Evolutionary conservation across 768 basidiomycete genomes (phyloP).

Genomic region (Neoboletus brunneissimus): DNA sequence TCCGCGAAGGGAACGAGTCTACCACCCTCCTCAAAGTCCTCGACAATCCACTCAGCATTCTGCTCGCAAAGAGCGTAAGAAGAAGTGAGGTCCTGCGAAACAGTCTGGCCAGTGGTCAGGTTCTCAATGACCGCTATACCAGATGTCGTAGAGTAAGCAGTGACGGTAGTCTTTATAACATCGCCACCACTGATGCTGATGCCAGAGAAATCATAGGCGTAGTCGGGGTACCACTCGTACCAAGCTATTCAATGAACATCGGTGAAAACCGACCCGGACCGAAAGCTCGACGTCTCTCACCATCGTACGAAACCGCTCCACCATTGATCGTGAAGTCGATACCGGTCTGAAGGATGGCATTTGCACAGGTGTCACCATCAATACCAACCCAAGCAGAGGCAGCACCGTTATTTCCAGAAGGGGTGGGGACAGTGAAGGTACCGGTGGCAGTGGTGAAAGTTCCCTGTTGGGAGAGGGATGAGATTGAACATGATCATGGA

Average conservation of each 20-base stretch:
- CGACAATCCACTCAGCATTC: constrained; percentile 25
- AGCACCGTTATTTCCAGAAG: constrained; percentile 5
- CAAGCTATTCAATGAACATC: constrained; percentile 12
- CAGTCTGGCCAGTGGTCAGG: constrained; percentile 11
- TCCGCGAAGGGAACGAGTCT: constrained; percentile 9
- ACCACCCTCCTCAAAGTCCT: constrained; percentile 14
- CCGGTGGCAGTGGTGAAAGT: constrained; percentile 21
- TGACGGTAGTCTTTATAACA: constrained; percentile 15
- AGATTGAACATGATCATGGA: neutral
- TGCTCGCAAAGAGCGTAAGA: constrained; percentile 12
- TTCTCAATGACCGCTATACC: constrained; percentile 20
- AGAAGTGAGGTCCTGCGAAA: constrained; percentile 8
- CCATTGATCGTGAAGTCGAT: constrained; percentile 7
- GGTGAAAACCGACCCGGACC: neutral
- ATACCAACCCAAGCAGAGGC: constrained; percentile 26
- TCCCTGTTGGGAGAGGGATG: constrained; percentile 8
- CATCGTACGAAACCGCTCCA: constrained; percentile 7
- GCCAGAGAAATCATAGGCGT: constrained; percentile 10
- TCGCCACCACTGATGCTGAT: constrained; percentile 17
- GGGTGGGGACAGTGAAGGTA: constrained; percentile 21
- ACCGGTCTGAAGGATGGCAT: constrained; percentile 21
- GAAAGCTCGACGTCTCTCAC: neutral
- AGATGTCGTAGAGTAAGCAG: constrained; percentile 18
- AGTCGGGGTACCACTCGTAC: constrained; percentile 24
- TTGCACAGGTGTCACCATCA: constrained; percentile 15